Base-by-base conservation (phyloP, 1,284 basidiomycete species). In the Vanrija humicola region DNA sequence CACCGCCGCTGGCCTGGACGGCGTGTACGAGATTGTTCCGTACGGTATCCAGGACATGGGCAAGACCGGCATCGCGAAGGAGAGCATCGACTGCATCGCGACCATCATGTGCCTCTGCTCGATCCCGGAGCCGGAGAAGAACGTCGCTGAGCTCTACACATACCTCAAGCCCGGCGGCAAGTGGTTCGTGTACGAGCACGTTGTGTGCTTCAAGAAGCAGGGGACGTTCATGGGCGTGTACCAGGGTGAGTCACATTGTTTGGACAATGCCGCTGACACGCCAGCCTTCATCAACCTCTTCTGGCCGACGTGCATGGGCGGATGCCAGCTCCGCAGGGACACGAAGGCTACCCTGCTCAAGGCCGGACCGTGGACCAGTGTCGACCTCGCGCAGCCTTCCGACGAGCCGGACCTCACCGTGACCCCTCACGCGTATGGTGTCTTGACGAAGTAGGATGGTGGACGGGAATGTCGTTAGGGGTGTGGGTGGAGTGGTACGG, bases 151-250 rank as follows among this genome's bases (percentile, higher is more conserved):
- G 52, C 55, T 61, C 15, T 61, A 61, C 55, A 19, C 25, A n/a
- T 61, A 61, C 38, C 59, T 61, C 53, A 57, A 57, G 26, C 59
- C 59, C 19, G 55, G 59, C 2, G 59, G 59, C 6, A 43, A 38
- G 18, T 61, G 59, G 59, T 61, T 43, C 38, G 55, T 61, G 39
- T 61, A 61, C 45, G 59, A 61, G 50, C 59, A 61, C 18, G 59
- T 61, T 34, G 42, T 39, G 18, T 29, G 43, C 16, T 19, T 46
- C 29, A 18, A n/a, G 7, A 34, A 46, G 9, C 59, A 61, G 42
- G 59, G 59, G 1, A 1, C 19, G 7, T 42, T 46, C 9, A 18
- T 42, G 16, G 19, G 6, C 7, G 1, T 9, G n/a, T 42, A 42
- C 40, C 40, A 42, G n/a, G 15, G 40, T 42, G 40, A 42, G 40